Base-by-base conservation (phyloP, 2,329 filamentous ascomycete species). In the Hymenoscyphus fructigenus region DNA sequence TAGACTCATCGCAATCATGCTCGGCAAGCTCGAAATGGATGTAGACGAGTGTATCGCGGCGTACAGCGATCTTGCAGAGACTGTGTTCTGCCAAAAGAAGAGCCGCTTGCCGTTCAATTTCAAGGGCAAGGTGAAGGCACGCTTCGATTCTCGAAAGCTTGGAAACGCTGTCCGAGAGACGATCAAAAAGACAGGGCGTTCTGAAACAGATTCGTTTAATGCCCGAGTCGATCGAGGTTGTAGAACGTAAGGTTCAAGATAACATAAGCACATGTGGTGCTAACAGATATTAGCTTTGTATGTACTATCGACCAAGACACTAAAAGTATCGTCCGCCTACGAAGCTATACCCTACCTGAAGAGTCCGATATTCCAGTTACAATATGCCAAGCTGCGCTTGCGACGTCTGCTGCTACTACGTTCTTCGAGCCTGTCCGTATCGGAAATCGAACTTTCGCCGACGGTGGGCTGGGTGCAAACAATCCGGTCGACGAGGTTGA, bases 361-460 rank as follows among this genome's bases (percentile, higher is more conserved):
- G 65, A 71, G 55, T 41, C 64, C n/a, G 68, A 70, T 60, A 69
- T 72, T 26, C 55, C 12, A 36, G 66, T 74, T 2, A 76, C 68
- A 0, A 76, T 76, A 55, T 73, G 64, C 55, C 23, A 77, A 63
- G 75, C 75, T 50, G 74, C 70, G 4, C 70, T 69, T 28, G 73
- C 75, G 34, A 77, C 75, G 56, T 76, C 73, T 41, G 73, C 75
- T 15, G 73, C 71, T 15, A 69, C 68, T 2, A 74, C 74, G 66
- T 77, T 76, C 60, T 41, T 41, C 12, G 69, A 76, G 3, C 67
- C 72, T 9, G 69, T 75, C 34, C 50, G 41, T 28, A 75, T 76
- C 34, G 70, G 68, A n/a, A 60, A 63, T 34, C 66, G 67, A 7
- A 62, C 29, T n/a, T 76, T 74, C 60, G 71, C 67, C 1, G 74